Base-by-base conservation (phyloP, 2,329 filamentous ascomycete species). In the Juglanconis oblonga region DNA sequence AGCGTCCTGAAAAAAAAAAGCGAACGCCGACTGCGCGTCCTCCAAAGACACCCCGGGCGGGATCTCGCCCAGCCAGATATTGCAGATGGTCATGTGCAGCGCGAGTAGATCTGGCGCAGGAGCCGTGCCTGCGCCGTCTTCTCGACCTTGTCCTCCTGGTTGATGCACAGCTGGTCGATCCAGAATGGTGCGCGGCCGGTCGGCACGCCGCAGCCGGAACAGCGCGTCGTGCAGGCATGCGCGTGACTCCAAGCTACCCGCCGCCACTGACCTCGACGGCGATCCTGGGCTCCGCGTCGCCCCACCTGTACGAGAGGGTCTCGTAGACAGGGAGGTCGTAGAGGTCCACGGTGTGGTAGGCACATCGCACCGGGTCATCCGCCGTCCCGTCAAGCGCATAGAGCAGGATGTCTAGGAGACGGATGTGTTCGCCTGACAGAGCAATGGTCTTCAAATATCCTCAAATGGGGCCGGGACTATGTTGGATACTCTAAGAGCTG, bases 101-200 rank as follows among this genome's bases (percentile, higher is more conserved):
- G 29, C 13, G 49, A 50, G 38, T 55, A 63, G 1, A 61, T 42
- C 11, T 38, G 36, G 3, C 55, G 31, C 61, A 63, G 61, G 4
- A 55, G 11, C 8, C 3, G 24, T 11, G 61, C 61, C 52, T 61
- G 61, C 40, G 29, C 44, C 8, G 24, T 14, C 42, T 55, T 56
- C 29, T 63, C 58, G 7, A 36, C 7, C 2, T 14, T 24, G 48
- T 63, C 58, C 6, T 45, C 31, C 36, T 61, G 59, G 50, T 61
- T 54, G n/a, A 61, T 61, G 31, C 59, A 61, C 29, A 54, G n/a
- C 4, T 51, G 51, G 36, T 63, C 61, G 17, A 53, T 50, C 61
- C 61, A n/a, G n/a, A n/a, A n/a, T 24, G 9, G 17, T 13, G 2
- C 54, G 44, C 17, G 44, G 32, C 4, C 35, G 47, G 17, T 57